Evolutionary conservation across 495 filamentous ascomycete genomes (phyloP), one percentile per base, ranked within the genome.

Genomic region (Lasiosphaeris hirsuta): DNA sequence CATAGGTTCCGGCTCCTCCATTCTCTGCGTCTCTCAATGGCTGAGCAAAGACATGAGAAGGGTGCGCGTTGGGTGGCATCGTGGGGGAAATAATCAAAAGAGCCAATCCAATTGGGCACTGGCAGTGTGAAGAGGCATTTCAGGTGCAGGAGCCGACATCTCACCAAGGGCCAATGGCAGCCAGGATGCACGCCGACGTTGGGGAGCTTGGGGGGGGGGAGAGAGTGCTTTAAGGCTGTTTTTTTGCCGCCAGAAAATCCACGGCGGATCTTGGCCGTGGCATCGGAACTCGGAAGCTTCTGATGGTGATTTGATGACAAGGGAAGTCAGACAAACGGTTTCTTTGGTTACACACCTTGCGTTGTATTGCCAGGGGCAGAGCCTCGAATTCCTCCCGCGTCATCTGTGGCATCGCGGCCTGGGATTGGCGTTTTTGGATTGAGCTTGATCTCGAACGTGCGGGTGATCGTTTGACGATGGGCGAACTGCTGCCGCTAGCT

Each of bases 301-400:
- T 42, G 9, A 18, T 46, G 17, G 23, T 30, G 23, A 5, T 30
- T 30, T 30, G 23, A 30, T 30, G 23, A 30, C 23, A 30, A 30
- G 23, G 23, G 23, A 30, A 30, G 5, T 30, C 23, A 30, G 23
- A 30, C 23, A 30, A 30, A 30, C 23, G 23, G 23, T 30, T 30
- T 30, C 23, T 30, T 30, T 30, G 23, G 23, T 35, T 63, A 74
- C 77, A 65, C 69, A 82, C 82, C 74, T 84, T 84, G 61, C 81
- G 72, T 56, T 79, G 73, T 18, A 84, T 75, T 6, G 81, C 77
- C 42, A 81, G 64, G n/a, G 83, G 83, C 66, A 85, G 68, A 51
- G 75, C 75, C 57, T 84, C 78, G 45, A 72, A 72, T 51, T 72
- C 68, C 41, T 72, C 68, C 14, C 62, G 56, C 11, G 69, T 70